phyloP scores from a whole-genome alignment of 2,329 filamentous ascomycete species.

The Lasiodiplodia theobromae region DNA sequence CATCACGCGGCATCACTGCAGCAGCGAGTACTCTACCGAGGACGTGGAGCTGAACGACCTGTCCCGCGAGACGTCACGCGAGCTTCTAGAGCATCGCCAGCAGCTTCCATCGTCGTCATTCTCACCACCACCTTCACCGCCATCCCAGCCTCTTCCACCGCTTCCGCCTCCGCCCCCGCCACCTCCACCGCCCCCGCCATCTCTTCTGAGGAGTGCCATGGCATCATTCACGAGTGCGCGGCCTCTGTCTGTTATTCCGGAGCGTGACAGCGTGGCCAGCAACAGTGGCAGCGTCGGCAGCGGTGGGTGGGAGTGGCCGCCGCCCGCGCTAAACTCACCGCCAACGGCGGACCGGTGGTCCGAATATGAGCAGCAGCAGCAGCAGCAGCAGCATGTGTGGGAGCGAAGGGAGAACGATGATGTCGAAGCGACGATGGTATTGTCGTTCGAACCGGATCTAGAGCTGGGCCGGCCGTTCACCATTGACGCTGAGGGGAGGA shows the following conservation, averaged over 20 bases:
- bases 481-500: background rate
- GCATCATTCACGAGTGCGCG: background rate
- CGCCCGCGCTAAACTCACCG: background rate
- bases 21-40: background rate
- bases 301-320: background rate
- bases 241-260: conserved; percentile 7
- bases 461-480: conserved; percentile 14
- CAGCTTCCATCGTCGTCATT: background rate
- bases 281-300: background rate
- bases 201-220: background rate
- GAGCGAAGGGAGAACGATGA: background rate
- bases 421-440: background rate
- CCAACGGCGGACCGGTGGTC: background rate
- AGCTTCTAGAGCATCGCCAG: background rate
- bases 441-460: background rate
- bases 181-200: background rate
- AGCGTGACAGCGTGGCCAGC: background rate
- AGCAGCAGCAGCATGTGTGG: background rate
- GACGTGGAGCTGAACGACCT: conserved; percentile 4
- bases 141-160: background rate
- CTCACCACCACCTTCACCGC: background rate
- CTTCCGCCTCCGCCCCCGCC: background rate
- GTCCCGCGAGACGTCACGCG: conserved; percentile 1
- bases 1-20: background rate
- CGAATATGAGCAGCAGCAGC: background rate